Conservation (phyloP, 2,329 filamentous ascomycete species). For the Calonectria ilicicola region DNA sequence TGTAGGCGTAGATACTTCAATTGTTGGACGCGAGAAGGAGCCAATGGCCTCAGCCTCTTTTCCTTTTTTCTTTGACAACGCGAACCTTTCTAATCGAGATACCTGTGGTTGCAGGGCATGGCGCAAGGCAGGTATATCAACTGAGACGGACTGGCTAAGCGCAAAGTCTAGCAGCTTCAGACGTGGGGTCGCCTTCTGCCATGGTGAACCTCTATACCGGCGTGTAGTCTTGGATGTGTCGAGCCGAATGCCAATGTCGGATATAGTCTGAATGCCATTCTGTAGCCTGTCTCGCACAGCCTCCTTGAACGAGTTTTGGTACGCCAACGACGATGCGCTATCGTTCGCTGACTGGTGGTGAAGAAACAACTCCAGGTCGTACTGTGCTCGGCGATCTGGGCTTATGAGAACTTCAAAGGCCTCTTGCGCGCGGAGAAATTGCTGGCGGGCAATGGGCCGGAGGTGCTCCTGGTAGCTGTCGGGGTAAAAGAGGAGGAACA, state of each 20-base stretch:
- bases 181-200: constrained; percentile 18
- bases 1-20: constrained; percentile 45
- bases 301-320: constrained; percentile 35
- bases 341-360: constrained; percentile 27
- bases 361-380: constrained; percentile 50
- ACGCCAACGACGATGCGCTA: constrained; percentile 31
- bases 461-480: constrained; percentile 54
- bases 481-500: constrained; percentile 58
- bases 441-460: constrained; percentile 52
- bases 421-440: constrained; percentile 55
- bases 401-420: constrained; percentile 63
- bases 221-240: constrained; percentile 42
- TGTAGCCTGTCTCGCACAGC: constrained; percentile 35
- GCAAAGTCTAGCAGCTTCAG: constrained; percentile 53
- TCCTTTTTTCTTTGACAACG: constrained; percentile 28
- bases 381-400: constrained; percentile 54
- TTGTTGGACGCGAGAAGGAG: constrained; percentile 20
- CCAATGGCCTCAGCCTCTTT: constrained; percentile 14
- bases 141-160: constrained; percentile 52
- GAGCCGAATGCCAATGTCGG: constrained; percentile 54
- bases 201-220: not conserved
- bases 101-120: constrained; percentile 41
- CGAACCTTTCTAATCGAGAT: constrained; percentile 36
- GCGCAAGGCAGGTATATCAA: constrained; percentile 49
- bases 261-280: constrained; percentile 43